These are phyloP conservation scores for Candolleomyces efflorescens DNA, from an alignment of 768 basidiomycete genomes.

Conservation along the genomic window DNA sequence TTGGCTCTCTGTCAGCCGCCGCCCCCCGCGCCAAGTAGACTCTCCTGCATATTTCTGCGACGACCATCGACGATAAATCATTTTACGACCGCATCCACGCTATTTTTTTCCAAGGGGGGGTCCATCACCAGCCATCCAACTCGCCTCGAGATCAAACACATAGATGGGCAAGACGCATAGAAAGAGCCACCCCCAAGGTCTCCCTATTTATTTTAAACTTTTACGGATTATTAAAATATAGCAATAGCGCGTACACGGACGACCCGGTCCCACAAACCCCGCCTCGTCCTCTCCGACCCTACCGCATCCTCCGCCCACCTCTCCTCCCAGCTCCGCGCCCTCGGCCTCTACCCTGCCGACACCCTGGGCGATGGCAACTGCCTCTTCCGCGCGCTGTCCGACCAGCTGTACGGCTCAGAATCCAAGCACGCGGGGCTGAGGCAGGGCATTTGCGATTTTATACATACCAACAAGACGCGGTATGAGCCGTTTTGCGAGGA, in stretches of 20 bases:
- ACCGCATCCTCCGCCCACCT: slow-evolving; percentile 62
- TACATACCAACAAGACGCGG: slow-evolving; percentile 59
- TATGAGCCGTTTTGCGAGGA: slow-evolving; percentile 88
- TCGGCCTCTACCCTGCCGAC: slow-evolving; percentile 84
- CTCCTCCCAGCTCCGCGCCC: slow-evolving; percentile 64
- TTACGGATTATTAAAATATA: neutral
- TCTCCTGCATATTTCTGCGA: too few species aligned
- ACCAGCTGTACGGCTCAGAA: slow-evolving; percentile 80
- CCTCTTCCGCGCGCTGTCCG: slow-evolving; percentile 85
- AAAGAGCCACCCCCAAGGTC: slow-evolving; percentile 7
- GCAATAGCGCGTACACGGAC: neutral
- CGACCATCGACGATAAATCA: too few species aligned
- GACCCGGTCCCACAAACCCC: slow-evolving; percentile 8
- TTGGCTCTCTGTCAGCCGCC: too few species aligned
- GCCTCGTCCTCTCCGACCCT: slow-evolving; percentile 46
- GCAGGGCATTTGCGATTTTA: slow-evolving; percentile 79
- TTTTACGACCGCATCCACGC: neutral
- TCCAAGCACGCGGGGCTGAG: slow-evolving; percentile 66
- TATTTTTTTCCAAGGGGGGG: neutral
- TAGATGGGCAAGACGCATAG: slow-evolving; percentile 11
- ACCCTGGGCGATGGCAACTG: slow-evolving; percentile 92
- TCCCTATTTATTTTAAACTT: neutral
- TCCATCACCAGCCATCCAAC: neutral
- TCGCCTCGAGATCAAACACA: too few species aligned
- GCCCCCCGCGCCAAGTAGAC: too few species aligned